phyloP scores from a whole-genome alignment of 1,284 basidiomycete species.

The Calocybe gambosa region DNA sequence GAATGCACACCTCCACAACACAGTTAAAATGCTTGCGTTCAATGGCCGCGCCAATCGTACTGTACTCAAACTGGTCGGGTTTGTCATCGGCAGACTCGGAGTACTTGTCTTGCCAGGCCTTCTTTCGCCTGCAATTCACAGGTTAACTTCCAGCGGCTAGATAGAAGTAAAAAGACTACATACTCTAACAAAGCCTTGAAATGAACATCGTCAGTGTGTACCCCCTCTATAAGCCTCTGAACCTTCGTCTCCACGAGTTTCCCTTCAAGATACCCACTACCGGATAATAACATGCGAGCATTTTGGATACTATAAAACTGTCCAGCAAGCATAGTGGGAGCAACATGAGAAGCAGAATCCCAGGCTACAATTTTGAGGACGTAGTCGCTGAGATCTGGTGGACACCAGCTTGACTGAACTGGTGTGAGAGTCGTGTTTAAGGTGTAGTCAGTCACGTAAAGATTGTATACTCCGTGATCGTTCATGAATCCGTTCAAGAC shows the following conservation, averaged over 20 bases:
- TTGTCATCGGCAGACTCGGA: conserved; percentile 19
- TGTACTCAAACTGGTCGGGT: conserved; percentile 35
- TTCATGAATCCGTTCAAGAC: conserved; percentile 39
- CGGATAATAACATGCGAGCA: conserved; percentile 36
- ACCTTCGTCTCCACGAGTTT: conserved; percentile 46
- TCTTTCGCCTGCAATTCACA: conserved; percentile 43
- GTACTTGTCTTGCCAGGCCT: conserved; percentile 34
- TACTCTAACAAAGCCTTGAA: conserved; percentile 50
- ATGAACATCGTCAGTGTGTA: conserved; percentile 31
- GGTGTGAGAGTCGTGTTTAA: conserved; percentile 28
- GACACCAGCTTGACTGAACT: conserved; percentile 41
- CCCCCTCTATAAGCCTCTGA: conserved; percentile 31
- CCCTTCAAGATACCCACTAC: conserved; percentile 43
- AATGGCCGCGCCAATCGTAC: conserved; percentile 39
- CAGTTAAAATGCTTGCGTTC: conserved; percentile 45
- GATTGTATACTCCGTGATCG: conserved; percentile 30
- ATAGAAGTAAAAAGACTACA: conserved; percentile 19
- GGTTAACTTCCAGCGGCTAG: background rate
- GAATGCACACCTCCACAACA: conserved; percentile 46
- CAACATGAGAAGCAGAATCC: conserved; percentile 39
- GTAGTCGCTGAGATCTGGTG: conserved; percentile 33
- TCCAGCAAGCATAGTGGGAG: conserved; percentile 38
- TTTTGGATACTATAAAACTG: conserved; percentile 55
- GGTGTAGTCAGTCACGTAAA: conserved; percentile 72
- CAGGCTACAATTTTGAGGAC: conserved; percentile 55